Conservation (phyloP, 2,329 filamentous ascomycete genomes). For the Diplodia corticola region DNA sequence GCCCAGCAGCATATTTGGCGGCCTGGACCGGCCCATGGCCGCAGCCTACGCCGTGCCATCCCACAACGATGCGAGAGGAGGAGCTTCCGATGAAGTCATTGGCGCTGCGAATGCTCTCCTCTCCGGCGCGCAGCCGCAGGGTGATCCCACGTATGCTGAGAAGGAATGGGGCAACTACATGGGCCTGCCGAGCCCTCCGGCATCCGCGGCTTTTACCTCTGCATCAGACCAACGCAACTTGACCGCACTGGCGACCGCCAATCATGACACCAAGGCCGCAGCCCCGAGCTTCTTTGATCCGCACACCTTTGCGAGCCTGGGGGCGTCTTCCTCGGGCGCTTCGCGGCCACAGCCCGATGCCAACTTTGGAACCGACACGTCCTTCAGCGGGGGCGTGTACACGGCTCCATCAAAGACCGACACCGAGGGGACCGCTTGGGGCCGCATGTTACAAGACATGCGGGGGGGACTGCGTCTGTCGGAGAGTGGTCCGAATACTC, state of each 20-base stretch:
- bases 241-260: background rate
- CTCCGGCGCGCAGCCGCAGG: slow-evolving; percentile 17
- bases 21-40: background rate
- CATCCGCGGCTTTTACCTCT: slow-evolving; percentile 20
- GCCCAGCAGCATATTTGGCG: background rate
- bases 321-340: background rate
- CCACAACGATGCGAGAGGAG: background rate
- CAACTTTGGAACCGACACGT: slow-evolving; percentile 20
- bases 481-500: background rate
- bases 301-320: background rate
- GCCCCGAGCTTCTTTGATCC: slow-evolving; percentile 15
- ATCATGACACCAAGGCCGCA: background rate
- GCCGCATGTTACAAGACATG: slow-evolving; percentile 29
- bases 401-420: slow-evolving; percentile 27
- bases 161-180: slow-evolving; percentile 7
- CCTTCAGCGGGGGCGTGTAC: slow-evolving; percentile 11
- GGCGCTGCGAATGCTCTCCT: slow-evolving; percentile 20
- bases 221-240: background rate
- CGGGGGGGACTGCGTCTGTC: background rate
- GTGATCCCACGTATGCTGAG: slow-evolving; percentile 6
- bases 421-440: slow-evolving; percentile 30
- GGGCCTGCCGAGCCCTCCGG: slow-evolving; percentile 19
- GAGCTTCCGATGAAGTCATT: slow-evolving; percentile 18
- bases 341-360: background rate
- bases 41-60: background rate